phyloP scores from a whole-genome alignment of 2,329 filamentous ascomycete species.

The Alternaria triticimaculans region DNA sequence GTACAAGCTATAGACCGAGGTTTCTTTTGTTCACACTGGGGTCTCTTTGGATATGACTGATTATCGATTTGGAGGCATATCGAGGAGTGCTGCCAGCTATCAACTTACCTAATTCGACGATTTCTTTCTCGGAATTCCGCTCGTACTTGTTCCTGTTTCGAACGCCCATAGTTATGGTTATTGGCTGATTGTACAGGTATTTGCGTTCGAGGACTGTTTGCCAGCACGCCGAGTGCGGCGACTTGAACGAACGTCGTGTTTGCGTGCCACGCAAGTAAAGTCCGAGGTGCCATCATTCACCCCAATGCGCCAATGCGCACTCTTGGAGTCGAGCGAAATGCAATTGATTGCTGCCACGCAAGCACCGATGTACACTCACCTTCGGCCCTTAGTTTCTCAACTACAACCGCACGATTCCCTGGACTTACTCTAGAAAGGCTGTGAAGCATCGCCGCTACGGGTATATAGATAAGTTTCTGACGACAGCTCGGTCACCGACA shows the following conservation, averaged over 20 bases:
- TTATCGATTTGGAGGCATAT: background rate
- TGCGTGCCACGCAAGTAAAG: background rate
- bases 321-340: conserved; percentile 5
- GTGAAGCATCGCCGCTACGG: background rate
- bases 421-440: background rate
- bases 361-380: background rate
- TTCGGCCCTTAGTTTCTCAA: background rate
- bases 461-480: background rate
- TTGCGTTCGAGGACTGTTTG: conserved; percentile 8
- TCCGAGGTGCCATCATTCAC: background rate
- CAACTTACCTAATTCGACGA: background rate
- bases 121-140: background rate
- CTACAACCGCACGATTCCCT: background rate
- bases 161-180: background rate
- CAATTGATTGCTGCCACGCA: background rate
- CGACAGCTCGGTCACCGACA: background rate
- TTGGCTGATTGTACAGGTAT: background rate
- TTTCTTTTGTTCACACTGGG: conserved; percentile 9
- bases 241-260: conserved; percentile 14
- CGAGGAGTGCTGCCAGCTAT: background rate
- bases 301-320: conserved; percentile 9
- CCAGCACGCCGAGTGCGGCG: conserved; percentile 9
- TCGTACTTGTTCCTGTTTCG: background rate
- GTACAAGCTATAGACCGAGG: background rate
- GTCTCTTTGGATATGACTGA: background rate